These are phyloP conservation scores for Micractinium sp. DNA, from an alignment of 139 green algal species.

Conservation along the genomic window DNA sequence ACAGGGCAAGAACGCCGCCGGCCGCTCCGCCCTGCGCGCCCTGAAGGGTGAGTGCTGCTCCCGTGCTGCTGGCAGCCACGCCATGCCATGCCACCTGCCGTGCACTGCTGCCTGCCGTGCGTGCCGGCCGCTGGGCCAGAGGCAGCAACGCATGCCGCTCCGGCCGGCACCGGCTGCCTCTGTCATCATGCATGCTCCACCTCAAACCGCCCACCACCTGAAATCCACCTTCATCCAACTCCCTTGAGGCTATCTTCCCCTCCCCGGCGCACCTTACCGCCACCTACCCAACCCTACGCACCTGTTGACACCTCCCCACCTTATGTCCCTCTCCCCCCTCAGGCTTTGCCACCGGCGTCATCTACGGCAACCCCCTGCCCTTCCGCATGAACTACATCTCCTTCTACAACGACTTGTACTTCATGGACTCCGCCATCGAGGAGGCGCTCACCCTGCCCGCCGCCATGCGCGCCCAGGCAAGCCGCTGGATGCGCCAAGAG, in stretches of 20 bases:
- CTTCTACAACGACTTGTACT: background rate
- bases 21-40: background rate
- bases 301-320: too few relatives aligned
- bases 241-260: too few relatives aligned
- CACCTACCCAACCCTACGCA: background rate
- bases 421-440: background rate
- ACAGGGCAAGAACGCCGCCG: background rate
- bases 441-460: background rate
- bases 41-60: background rate
- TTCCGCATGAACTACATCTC: constrained; percentile 1
- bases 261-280: background rate
- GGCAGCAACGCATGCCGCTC: too few relatives aligned
- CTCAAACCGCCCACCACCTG: background rate
- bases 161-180: background rate
- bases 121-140: background rate
- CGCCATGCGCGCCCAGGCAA: background rate
- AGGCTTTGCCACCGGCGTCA: constrained; percentile 13
- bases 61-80: background rate
- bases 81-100: background rate
- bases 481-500: background rate
- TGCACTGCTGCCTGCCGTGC: too few relatives aligned
- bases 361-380: constrained; percentile 2
- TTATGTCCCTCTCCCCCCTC: background rate
- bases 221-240: too few relatives aligned
- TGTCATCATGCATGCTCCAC: too few relatives aligned